Evolutionary conservation across 495 filamentous ascomycete species (phyloP).

Genomic region (Oleoguttula mirabilis): DNA sequence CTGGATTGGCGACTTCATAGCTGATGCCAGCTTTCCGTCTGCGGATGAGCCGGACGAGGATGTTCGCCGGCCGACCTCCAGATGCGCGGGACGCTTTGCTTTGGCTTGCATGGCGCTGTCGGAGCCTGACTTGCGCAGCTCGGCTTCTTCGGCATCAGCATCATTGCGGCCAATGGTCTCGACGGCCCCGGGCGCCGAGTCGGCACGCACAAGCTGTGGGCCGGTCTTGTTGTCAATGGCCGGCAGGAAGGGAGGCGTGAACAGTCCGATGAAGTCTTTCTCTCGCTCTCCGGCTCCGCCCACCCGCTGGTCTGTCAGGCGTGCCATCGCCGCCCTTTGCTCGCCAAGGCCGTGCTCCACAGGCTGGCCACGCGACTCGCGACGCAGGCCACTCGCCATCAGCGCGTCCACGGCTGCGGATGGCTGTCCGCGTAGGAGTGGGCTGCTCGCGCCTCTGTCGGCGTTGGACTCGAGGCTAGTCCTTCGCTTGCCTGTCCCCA

Average conservation of each 20-base stretch:
- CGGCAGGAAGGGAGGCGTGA: constrained; percentile 17
- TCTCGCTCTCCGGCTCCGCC: constrained; percentile 16
- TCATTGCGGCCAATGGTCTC: too few relatives aligned
- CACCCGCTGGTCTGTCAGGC: constrained; percentile 3
- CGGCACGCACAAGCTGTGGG: background rate
- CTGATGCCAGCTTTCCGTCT: constrained; percentile 18
- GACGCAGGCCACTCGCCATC: background rate
- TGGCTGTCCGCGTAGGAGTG: background rate
- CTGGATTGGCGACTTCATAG: constrained; percentile 19
- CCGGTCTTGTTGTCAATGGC: constrained; percentile 11
- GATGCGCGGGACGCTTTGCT: constrained; percentile 10
- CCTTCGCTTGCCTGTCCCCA: too few relatives aligned
- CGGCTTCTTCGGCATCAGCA: background rate
- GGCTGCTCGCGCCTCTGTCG: background rate
- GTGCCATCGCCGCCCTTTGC: constrained; percentile 1
- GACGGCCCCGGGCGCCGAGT: constrained; percentile 16
- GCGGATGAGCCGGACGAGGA: constrained; percentile 19
- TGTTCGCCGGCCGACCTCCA: constrained; percentile 7
- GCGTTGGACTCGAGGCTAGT: background rate
- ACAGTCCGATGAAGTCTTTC: constrained; percentile 17
- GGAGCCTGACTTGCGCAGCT: constrained; percentile 4
- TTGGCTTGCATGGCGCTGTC: constrained; percentile 10
- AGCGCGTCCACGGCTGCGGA: constrained; percentile 1
- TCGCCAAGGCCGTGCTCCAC: constrained; percentile 1
- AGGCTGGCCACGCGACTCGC: background rate